A percentile compares a stretch with the other conserved stretches of the same genome.
Evolutionary conservation across 306 rosid genomes (phyloP).

Genomic region (Quercus mongolica): DNA sequence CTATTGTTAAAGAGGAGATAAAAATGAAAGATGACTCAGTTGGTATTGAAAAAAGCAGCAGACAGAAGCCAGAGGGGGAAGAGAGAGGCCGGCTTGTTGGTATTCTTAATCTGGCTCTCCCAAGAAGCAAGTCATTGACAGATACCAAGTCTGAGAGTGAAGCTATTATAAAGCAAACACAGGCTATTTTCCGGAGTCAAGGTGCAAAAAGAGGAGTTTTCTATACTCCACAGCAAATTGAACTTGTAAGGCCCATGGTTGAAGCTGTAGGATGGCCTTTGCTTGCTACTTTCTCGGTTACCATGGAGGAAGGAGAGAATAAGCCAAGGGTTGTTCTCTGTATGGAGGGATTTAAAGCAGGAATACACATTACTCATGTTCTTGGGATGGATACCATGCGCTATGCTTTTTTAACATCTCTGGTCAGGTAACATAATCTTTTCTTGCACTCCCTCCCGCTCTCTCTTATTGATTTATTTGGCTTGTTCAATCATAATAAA

Average conservation of each 20-base stretch:
- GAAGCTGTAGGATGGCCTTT: constrained; percentile 99
- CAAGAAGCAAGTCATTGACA: constrained; percentile 58
- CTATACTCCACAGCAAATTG: constrained; percentile 86
- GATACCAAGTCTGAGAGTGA: constrained; percentile 90
- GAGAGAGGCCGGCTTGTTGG: constrained; percentile 85
- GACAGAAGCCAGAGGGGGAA: constrained; percentile 74
- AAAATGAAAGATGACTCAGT: constrained; percentile 78
- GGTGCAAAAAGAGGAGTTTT: constrained; percentile 88
- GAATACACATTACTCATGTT: constrained; percentile 81
- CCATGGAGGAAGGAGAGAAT: constrained; percentile 99
- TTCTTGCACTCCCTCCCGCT: background rate
- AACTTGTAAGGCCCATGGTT: constrained; percentile 99
- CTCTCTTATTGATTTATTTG: background rate
- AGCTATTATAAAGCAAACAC: constrained; percentile 89
- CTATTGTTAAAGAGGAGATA: constrained; percentile 90
- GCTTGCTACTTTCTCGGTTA: constrained; percentile 97
- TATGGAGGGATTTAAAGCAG: constrained; percentile 99
- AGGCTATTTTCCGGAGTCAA: constrained; percentile 79
- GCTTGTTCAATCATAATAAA: background rate
- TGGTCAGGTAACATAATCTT: constrained; percentile 62
- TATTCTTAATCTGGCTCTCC: constrained; percentile 95
- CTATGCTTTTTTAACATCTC: constrained; percentile 96
- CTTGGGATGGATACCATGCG: constrained; percentile 99
- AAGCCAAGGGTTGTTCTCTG: constrained; percentile 84
- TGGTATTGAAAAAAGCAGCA: constrained; percentile 62